These are phyloP conservation scores for Tetrastigma voinierianum DNA, from an alignment of 164 flowering plant genomes.

Conservation along the genomic window DNA sequence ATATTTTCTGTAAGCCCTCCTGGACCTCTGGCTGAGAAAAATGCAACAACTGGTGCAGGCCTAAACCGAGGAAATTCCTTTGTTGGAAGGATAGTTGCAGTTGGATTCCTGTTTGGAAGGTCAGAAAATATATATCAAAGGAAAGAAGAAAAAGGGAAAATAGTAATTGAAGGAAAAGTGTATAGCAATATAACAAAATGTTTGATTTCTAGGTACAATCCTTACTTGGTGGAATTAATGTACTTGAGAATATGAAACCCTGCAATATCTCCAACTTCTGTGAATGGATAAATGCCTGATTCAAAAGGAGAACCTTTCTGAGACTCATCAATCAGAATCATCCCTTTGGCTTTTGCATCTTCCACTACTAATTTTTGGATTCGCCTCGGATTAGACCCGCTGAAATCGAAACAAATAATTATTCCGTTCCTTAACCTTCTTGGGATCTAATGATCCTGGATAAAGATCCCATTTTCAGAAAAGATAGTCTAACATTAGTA, in stretches of 20 bases:
- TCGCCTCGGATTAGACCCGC: conserved; percentile 37
- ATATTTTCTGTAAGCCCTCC: conserved; percentile 63
- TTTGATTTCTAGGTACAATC: neutral
- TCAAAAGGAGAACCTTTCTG: conserved; percentile 50
- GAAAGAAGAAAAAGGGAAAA: no score
- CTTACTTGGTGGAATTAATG: conserved; percentile 69
- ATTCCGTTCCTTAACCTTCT: conserved; percentile 59
- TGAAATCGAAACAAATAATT: conserved; percentile 50
- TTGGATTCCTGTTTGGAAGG: conserved; percentile 48
- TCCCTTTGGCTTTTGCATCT: conserved; percentile 61
- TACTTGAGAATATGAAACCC: conserved; percentile 60
- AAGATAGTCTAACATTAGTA: neutral
- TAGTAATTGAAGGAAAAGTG: no score
- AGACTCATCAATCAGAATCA: conserved; percentile 49
- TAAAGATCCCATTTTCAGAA: conserved; percentile 37
- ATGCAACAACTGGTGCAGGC: conserved; percentile 82
- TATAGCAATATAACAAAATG: neutral
- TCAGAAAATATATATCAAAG: neutral
- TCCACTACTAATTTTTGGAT: conserved; percentile 63
- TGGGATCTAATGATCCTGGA: conserved; percentile 72
- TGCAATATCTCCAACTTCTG: conserved; percentile 42
- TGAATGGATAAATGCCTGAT: conserved; percentile 60
- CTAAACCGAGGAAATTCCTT: conserved; percentile 27
- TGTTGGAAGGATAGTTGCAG: conserved; percentile 66
- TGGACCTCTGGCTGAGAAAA: conserved; percentile 87